These are phyloP conservation scores for Inga leiocalycina DNA, from an alignment of 306 rosid species.

Conservation along the genomic window DNA sequence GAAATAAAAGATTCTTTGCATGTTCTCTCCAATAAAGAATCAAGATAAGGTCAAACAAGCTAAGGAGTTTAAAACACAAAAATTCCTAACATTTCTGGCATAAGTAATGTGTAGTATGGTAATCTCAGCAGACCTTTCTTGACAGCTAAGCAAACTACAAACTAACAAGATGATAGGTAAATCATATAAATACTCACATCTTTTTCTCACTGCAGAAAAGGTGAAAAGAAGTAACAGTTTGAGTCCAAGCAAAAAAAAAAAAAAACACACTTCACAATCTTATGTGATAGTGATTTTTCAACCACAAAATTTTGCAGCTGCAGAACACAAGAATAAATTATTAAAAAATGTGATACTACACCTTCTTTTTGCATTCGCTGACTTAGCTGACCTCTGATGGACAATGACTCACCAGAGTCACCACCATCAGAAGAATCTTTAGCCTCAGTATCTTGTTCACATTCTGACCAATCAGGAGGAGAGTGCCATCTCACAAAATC, in stretches of 20 bases:
- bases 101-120: not conserved
- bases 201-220: not conserved
- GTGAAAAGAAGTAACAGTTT: not conserved
- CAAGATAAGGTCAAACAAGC: not conserved
- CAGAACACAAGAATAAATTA: conserved; percentile 25
- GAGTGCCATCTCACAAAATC: conserved; percentile 99
- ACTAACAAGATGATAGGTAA: not conserved
- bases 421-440: conserved; percentile 50
- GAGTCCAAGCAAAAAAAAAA: not conserved
- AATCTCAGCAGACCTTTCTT: not conserved
- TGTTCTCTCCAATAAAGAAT: not conserved
- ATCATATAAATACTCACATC: not conserved
- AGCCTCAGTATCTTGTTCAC: conserved; percentile 56
- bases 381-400: conserved; percentile 81
- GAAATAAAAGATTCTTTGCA: conserved; percentile 18
- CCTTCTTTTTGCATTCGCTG: conserved; percentile 98
- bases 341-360: conserved; percentile 33
- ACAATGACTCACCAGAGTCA: conserved; percentile 49
- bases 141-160: not conserved
- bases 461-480: conserved; percentile 97
- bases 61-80: conserved; percentile 10
- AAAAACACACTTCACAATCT: not conserved
- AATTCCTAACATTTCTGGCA: conserved; percentile 1
- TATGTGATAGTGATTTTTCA: not conserved
- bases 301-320: conserved; percentile 18